Evolutionary conservation across 441 rosid genomes (phyloP), one percentile per base, ranked within the genome.

Genomic region (Adansonia gregorii): DNA sequence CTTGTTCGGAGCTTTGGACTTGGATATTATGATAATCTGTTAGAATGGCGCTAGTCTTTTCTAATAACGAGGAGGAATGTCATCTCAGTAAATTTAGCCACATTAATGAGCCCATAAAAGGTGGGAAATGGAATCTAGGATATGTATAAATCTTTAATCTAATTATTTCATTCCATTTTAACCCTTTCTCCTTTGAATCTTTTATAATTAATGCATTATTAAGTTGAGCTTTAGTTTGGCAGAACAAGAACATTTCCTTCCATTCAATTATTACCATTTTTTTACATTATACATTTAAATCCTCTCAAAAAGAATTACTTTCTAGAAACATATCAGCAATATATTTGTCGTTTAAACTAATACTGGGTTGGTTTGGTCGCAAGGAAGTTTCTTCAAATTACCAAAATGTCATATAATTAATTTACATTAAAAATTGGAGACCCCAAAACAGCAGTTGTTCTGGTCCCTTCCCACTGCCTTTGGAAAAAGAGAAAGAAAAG

Each of bases 401-500:
- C 43, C 43, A 39, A 39, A 5, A 5, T 39, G 43, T 39, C 43
- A 39, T 39, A 39, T 39, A 39, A 3, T 39, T 39, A 5, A 3
- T 39, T 39, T 39, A 39, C 5, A 5, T 39, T 39, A 39, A 39
- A 60, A 24, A 7, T 60, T 24, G 65, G 65, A 35, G 24, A 31
- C 35, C 39, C 65, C 15, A 19, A 22, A 39, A 5, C 12, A 10
- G 48, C 11, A 43, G 52, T 52, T 39, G 66, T 1, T 51, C 15
- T 51, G 55, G 76, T 58, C 65, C 80, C 83, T 81, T 77, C 82
- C 82, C 84, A 9, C 72, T 72, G 64, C 56, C 86, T 86, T 72
- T 82, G 85, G 79, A 51, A 74, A 83, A 77, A 58, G 75, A 8
- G 72, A 63, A 75, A 65, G 63, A 39, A 1, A 49, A 70, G 9